phyloP scores from a whole-genome alignment of 2,329 filamentous ascomycete genomes.

The Cryphonectria naterciae region DNA sequence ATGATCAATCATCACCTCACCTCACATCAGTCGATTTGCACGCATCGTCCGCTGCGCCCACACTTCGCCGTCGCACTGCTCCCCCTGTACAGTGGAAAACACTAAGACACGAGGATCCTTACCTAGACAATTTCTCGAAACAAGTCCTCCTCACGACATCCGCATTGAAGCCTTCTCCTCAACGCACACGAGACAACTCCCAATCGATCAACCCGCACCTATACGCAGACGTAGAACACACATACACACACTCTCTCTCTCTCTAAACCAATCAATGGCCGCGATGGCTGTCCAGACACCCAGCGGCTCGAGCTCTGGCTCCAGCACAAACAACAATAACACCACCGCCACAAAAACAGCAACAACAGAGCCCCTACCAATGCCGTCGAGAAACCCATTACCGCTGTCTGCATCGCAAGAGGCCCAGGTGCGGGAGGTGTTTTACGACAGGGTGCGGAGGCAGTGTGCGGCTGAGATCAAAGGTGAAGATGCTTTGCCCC shows the following conservation, averaged over 20 bases:
- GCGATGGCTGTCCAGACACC: conserved; percentile 44
- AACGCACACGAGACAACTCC: neutral
- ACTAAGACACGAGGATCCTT: neutral
- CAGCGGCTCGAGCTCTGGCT: conserved; percentile 38
- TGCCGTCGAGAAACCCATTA: conserved; percentile 75
- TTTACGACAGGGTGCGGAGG: conserved; percentile 76
- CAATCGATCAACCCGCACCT: too few relatives aligned
- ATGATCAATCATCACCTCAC: neutral
- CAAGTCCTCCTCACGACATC: neutral
- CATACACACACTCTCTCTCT: neutral
- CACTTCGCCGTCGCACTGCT: conserved; percentile 9
- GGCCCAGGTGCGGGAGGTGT: conserved; percentile 78
- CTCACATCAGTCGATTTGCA: conserved; percentile 17
- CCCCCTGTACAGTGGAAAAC: neutral
- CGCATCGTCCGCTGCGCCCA: conserved; percentile 14
- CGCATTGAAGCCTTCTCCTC: neutral
- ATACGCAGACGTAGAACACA: too few relatives aligned
- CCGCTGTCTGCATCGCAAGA: conserved; percentile 83
- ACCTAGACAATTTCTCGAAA: conserved; percentile 1
- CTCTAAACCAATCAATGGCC: conserved; percentile 38
- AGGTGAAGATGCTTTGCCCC: conserved; percentile 48
- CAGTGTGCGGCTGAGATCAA: conserved; percentile 80
- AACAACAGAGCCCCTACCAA: conserved; percentile 37
- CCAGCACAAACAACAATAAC: conserved; percentile 22
- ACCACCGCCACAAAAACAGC: neutral